Conservation (phyloP, 2,329 filamentous ascomycete genomes). For the Hypoxylon rubiginosum region DNA sequence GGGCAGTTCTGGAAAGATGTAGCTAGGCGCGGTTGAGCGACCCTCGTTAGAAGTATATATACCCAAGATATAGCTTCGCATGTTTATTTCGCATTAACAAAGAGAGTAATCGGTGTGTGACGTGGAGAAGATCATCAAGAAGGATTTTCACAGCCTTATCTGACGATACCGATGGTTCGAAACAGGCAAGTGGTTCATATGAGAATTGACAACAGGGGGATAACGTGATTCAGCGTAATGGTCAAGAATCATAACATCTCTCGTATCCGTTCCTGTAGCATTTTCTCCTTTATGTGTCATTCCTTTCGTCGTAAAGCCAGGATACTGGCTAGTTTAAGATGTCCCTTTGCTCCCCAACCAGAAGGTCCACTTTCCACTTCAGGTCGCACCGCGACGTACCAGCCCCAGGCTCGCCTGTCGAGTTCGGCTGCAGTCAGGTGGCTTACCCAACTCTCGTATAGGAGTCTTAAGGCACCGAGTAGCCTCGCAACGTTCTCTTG, state of each 20-base stretch:
- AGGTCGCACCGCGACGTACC: constrained; percentile 83
- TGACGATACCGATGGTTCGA: not conserved
- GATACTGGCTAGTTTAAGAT: constrained; percentile 75
- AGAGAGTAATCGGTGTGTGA: not conserved
- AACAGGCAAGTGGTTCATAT: not conserved
- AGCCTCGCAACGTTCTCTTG: constrained; percentile 77
- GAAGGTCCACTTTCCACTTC: constrained; percentile 79
- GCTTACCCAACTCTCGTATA: constrained; percentile 81
- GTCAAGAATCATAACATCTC: not conserved
- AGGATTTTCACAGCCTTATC: constrained; percentile 6
- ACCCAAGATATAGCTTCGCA: not conserved
- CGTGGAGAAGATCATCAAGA: not conserved
- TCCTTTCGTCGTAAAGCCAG: constrained; percentile 67
- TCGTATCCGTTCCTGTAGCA: not conserved
- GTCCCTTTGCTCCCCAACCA: constrained; percentile 87
- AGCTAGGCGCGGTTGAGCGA: not conserved
- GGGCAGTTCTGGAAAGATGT: not conserved
- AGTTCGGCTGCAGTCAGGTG: constrained; percentile 74
- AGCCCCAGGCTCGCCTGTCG: constrained; percentile 82
- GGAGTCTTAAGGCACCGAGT: constrained; percentile 76
- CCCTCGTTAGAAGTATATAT: not conserved
- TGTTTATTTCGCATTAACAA: not conserved
- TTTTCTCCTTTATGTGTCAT: constrained; percentile 1
- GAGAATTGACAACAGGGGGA: not conserved
- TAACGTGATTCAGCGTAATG: not conserved